Base-by-base conservation (phyloP, 495 filamentous ascomycete species). In the Aspergillus avenaceus region DNA sequence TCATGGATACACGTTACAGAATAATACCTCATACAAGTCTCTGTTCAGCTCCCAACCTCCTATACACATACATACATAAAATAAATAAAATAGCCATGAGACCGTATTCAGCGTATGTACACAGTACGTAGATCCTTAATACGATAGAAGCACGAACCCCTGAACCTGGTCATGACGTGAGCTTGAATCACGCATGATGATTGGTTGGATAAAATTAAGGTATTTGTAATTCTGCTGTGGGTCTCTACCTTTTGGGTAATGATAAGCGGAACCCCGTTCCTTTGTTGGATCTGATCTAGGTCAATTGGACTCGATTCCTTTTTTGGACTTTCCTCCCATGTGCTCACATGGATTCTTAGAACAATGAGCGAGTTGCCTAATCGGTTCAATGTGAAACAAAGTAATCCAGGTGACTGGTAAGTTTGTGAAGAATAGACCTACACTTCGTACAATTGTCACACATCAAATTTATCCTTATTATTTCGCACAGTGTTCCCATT, bases 171-270 rank as follows among this genome's bases (percentile, higher is more conserved):
- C 52, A 52, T 52, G 55, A 57, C 48, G 53, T 61, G 54, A 63
- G 59, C 57, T 49, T 45, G 22, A 25, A 32, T 7, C 43, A 36
- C 38, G 40, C 37, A n/a, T 18, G 8, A 27, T 26, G 8, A 31
- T 41, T 55, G 45, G 60, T 50, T 25, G 34, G 54, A 40, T n/a
- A 34, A 47, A 55, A 47, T 38, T 56, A 59, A 62, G 52, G 59
- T 72, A 72, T 72, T 72, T 72, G 69, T 70, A 65, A 72, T 66
- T 67, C 45, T 61, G 38, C 36, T n/a, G 53, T 28, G 45, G 21
- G 29, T 49, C 56, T 24, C 24, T 11, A 16, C 52, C 38, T 4
- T 60, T 59, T 23, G 26, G 65, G 61, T 9, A 67, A 59, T 52
- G 69, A 70, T 72, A 53, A 48, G 53, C 62, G 58, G 56, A 34